Percentiles rank a stretch among this genome's conserved stretches.
Evolutionary conservation across 495 filamentous ascomycete genomes (phyloP).

Genomic region (Parathielavia hyrcaniae): DNA sequence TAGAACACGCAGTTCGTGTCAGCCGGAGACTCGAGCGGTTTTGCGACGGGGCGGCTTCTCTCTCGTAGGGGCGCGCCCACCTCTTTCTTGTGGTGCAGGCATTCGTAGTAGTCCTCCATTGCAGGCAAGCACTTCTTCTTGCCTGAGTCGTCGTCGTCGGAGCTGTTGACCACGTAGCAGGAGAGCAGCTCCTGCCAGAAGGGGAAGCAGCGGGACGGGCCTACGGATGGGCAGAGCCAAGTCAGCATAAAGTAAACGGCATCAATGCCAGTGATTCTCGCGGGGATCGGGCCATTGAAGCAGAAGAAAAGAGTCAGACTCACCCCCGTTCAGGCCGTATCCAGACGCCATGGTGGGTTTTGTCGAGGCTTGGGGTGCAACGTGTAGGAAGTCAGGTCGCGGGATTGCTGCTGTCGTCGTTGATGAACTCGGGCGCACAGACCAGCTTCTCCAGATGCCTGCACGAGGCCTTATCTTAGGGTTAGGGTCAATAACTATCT

Average conservation of each 20-base stretch:
- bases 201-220: constrained; percentile 86
- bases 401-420: constrained; percentile 17
- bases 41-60: background rate
- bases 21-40: background rate
- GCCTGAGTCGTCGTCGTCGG: constrained; percentile 63
- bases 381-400: constrained; percentile 16
- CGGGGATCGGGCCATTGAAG: constrained; percentile 20
- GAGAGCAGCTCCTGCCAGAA: constrained; percentile 96
- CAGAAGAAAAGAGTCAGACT: constrained; percentile 24
- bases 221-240: constrained; percentile 38
- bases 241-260: constrained; percentile 8
- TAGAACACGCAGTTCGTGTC: constrained; percentile 9
- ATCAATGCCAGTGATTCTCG: constrained; percentile 3
- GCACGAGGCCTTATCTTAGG: too few relatives aligned
- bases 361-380: constrained; percentile 18
- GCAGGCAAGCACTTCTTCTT: constrained; percentile 86
- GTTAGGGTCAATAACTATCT: too few relatives aligned
- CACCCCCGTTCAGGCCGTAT: constrained; percentile 74
- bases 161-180: constrained; percentile 82
- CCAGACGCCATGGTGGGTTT: constrained; percentile 67
- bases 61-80: constrained; percentile 45
- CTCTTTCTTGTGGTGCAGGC: constrained; percentile 97
- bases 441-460: background rate
- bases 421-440: constrained; percentile 15
- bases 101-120: constrained; percentile 96